Evolutionary conservation across 805 yeast genomes (phyloP), one percentile per base, ranked within the genome.

Genomic region (Cyberlindnera mississippiensis): DNA sequence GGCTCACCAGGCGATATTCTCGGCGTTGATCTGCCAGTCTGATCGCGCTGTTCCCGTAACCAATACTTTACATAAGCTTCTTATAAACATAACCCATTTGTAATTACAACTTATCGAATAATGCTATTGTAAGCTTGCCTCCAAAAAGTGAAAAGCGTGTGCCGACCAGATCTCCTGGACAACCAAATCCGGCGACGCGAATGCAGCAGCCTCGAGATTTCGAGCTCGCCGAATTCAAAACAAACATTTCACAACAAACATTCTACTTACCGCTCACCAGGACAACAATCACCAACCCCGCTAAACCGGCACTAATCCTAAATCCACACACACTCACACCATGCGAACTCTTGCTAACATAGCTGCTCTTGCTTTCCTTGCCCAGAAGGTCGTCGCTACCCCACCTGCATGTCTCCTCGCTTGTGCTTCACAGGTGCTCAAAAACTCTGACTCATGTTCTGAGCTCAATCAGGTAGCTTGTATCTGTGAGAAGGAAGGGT

Each of bases 371-470:
- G 50, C 56, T 14, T 33, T 55, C 7, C 44, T 56, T 9, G 50
- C 53, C 29, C 20, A 40, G 20, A 33, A 46, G 28, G 60, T 42
- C 33, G 73, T 73, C 22, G 75, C 85, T 41, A 72, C 90, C 42
- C 93, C 96, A 39, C 96, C 96, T 46, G 96, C 96, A 29, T 89
- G 96, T 72, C 68, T 89, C 51, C 72, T 89, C 62, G 95, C 96
- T 32, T 88, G 96, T 76, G 91, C 85, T 44, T 75, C 87, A 44
- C 72, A 77, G 55, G 90, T 84, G 42, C 71, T 74, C 49, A 75
- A 75, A 61, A 48, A 52, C 6, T 72, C 80, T 12, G 64, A 76
- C 32, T 46, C 67, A 36, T 85, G 93, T 65, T 52, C 67, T 44
- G 68, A 80, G 41, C 63, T 87, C 61, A 75, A 75, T 60, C 78